A percentile compares a stretch with the other conserved stretches of the same genome.
phyloP scores from a whole-genome alignment of 371 early-diverging fungal species.

The Mucor circinelloides region DNA sequence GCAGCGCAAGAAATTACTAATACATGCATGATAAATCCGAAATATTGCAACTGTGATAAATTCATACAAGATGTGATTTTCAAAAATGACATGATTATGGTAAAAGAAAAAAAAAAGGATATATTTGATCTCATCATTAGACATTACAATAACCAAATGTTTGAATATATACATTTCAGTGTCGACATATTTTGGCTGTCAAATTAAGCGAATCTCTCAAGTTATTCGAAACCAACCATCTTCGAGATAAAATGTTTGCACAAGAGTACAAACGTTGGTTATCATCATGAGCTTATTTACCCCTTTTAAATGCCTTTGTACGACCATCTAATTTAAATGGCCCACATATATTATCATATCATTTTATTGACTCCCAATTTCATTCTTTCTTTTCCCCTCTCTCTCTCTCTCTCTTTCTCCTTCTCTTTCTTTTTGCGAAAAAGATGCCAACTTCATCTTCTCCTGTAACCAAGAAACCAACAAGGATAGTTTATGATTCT shows the following conservation, averaged over 20 bases:
- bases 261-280: slow-evolving; percentile 23
- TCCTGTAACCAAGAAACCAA: not conserved
- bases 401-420: not conserved
- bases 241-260: slow-evolving; percentile 25
- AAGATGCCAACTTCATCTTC: slow-evolving; percentile 4
- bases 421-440: not conserved
- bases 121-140: not conserved
- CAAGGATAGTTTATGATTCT: not conserved
- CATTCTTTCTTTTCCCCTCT: not conserved
- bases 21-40: slow-evolving; percentile 23
- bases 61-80: slow-evolving; percentile 4
- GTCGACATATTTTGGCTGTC: slow-evolving; percentile 28
- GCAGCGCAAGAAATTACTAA: not conserved
- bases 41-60: slow-evolving; percentile 24
- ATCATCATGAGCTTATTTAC: slow-evolving; percentile 5
- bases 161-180: too few species aligned
- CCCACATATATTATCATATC: not conserved
- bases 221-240: not conserved
- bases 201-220: slow-evolving; percentile 14
- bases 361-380: not conserved
- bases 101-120: too few species aligned
- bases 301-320: not conserved
- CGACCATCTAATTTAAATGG: not conserved
- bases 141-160: not conserved
- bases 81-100: slow-evolving; percentile 7